These are phyloP conservation scores for Aspergillus aculeatinus DNA, from an alignment of 2,329 filamentous ascomycete species.

Conservation along the genomic window DNA sequence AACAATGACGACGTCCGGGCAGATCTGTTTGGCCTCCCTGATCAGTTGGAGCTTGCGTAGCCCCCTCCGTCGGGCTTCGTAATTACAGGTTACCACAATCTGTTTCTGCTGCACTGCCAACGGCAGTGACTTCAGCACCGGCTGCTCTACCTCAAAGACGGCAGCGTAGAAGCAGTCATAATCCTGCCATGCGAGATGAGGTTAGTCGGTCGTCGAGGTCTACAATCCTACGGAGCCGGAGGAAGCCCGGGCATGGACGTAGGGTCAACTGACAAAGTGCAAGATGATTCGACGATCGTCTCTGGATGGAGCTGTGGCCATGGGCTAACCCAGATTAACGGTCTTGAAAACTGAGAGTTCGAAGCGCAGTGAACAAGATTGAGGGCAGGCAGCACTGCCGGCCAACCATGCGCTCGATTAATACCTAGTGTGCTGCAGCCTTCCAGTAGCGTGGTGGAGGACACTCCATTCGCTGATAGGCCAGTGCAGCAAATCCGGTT, in stretches of 20 bases:
- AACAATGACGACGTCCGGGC: slow-evolving; percentile 80
- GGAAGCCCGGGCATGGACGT: neutral
- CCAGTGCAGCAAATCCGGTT: neutral
- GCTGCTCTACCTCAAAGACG: slow-evolving; percentile 79
- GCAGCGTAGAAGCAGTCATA: slow-evolving; percentile 86
- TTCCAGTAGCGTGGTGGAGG: too few species aligned
- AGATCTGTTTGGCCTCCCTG: slow-evolving; percentile 73
- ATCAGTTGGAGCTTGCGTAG: slow-evolving; percentile 79
- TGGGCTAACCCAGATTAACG: slow-evolving; percentile 4
- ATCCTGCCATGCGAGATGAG: slow-evolving; percentile 33
- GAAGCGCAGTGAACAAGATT: neutral
- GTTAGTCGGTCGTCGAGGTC: slow-evolving; percentile 4
- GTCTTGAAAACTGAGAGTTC: too few species aligned
- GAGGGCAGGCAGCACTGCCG: neutral
- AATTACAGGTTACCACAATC: slow-evolving; percentile 91
- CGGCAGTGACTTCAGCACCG: slow-evolving; percentile 68
- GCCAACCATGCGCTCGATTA: neutral
- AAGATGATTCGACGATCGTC: slow-evolving; percentile 70
- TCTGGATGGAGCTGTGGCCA: slow-evolving; percentile 32
- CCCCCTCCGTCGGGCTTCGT: slow-evolving; percentile 71
- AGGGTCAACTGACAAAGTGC: slow-evolving; percentile 66
- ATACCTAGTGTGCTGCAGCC: neutral
- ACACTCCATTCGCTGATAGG: neutral
- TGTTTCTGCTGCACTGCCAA: slow-evolving; percentile 90
- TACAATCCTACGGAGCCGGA: neutral